A percentile compares a stretch with the other conserved stretches of the same genome.
phyloP scores from a whole-genome alignment of 208 protist genomes.

The Angomonas desouzai region DNA sequence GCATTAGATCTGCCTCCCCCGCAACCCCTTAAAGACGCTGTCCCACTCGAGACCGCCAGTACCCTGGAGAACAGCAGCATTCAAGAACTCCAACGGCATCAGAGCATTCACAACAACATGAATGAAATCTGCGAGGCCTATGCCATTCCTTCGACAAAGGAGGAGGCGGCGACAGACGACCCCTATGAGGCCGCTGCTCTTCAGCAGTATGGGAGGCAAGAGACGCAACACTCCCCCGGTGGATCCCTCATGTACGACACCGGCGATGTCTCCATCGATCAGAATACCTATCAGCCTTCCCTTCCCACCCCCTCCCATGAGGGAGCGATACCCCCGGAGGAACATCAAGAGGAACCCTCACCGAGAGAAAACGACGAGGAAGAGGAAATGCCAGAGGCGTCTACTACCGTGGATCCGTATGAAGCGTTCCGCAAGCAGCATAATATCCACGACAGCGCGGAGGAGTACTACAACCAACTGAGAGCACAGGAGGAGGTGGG shows the following conservation, averaged over 20 bases:
- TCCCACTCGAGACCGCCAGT: neutral
- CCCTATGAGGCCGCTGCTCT: too few species aligned
- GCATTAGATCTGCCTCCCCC: neutral
- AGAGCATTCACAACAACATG: neutral
- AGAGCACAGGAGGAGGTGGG: too few species aligned
- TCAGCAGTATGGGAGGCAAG: too few species aligned
- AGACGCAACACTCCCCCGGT: neutral
- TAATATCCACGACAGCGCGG: too few species aligned
- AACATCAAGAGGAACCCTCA: too few species aligned
- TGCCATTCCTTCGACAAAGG: too few species aligned
- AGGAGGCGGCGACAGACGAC: too few species aligned
- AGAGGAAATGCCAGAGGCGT: too few species aligned
- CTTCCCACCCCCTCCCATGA: neutral
- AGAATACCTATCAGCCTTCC: neutral
- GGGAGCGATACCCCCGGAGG: too few species aligned
- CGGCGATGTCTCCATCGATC: neutral
- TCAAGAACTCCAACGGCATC: neutral
- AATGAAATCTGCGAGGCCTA: neutral
- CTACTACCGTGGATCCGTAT: too few species aligned
- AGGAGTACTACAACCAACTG: too few species aligned
- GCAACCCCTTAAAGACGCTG: neutral
- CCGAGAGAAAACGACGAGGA: neutral
- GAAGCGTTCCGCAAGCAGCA: too few species aligned
- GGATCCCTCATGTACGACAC: neutral
- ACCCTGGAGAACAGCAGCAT: neutral